Conservation (phyloP, 495 filamentous ascomycete species). For the Xylaria telfairii region DNA sequence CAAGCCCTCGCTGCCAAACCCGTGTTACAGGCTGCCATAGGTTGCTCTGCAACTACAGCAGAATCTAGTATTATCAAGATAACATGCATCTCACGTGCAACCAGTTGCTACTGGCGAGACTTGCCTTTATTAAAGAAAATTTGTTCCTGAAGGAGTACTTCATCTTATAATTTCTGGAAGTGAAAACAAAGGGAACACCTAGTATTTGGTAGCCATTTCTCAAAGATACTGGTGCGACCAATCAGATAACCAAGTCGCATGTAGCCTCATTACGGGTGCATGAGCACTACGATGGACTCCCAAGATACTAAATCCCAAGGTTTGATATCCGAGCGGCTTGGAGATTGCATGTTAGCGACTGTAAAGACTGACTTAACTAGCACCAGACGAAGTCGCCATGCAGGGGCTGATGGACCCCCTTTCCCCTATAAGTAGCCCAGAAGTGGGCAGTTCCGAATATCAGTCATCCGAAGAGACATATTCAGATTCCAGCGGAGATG, state of each 20-base stretch:
- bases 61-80: neutral
- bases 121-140: too few relatives aligned
- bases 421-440: neutral
- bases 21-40: too few relatives aligned
- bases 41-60: neutral
- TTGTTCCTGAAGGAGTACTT: neutral
- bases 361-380: neutral
- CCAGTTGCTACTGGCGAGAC: too few relatives aligned
- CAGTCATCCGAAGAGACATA: neutral
- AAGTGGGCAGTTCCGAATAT: neutral
- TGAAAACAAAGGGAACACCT: too few relatives aligned
- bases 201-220: too few relatives aligned
- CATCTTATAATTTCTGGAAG: neutral
- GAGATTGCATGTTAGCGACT: neutral
- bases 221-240: too few relatives aligned
- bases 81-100: neutral
- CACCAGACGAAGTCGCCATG: neutral
- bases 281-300: too few relatives aligned
- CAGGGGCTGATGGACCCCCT: neutral
- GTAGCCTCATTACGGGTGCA: too few relatives aligned
- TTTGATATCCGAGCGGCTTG: too few relatives aligned
- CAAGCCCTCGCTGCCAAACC: too few relatives aligned
- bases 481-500: slow-evolving; percentile 1
- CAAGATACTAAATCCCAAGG: too few relatives aligned
- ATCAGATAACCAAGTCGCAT: too few relatives aligned